Percentiles rank a stretch among this genome's conserved stretches.
Evolutionary conservation across 75 land plant genomes (phyloP).

Genomic region (Sequoia sempervirens): DNA sequence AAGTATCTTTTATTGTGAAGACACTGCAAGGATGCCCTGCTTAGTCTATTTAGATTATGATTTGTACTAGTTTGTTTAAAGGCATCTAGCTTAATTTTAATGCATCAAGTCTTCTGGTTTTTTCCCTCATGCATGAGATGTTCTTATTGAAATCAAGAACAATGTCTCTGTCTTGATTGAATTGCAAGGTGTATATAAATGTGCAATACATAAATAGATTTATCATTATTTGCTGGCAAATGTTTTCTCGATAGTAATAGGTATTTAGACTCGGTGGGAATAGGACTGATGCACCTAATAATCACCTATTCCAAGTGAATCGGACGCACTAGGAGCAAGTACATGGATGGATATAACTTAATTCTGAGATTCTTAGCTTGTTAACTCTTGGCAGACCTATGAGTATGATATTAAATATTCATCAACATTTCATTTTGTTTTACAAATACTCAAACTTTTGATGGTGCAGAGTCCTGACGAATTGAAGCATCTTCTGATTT

Average conservation of each 20-base stretch:
- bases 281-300: neutral
- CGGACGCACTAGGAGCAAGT: neutral
- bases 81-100: too few species aligned
- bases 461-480: conserved; percentile 59
- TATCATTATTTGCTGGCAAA: neutral
- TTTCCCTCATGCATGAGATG: neutral
- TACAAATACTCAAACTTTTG: conserved; percentile 7
- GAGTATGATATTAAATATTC: neutral
- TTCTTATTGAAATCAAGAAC: neutral
- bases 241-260: neutral
- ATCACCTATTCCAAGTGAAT: neutral
- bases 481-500: conserved; percentile 44
- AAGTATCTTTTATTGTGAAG: neutral
- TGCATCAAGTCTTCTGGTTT: too few species aligned
- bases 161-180: neutral
- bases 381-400: neutral
- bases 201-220: neutral
- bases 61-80: neutral
- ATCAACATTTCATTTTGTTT: neutral
- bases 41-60: neutral
- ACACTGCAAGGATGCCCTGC: neutral
- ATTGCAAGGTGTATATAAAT: neutral
- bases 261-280: neutral
- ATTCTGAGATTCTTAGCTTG: neutral
- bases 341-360: neutral